Conservation (phyloP, 2,329 filamentous ascomycete genomes). For the Fusarium anthophilum region DNA sequence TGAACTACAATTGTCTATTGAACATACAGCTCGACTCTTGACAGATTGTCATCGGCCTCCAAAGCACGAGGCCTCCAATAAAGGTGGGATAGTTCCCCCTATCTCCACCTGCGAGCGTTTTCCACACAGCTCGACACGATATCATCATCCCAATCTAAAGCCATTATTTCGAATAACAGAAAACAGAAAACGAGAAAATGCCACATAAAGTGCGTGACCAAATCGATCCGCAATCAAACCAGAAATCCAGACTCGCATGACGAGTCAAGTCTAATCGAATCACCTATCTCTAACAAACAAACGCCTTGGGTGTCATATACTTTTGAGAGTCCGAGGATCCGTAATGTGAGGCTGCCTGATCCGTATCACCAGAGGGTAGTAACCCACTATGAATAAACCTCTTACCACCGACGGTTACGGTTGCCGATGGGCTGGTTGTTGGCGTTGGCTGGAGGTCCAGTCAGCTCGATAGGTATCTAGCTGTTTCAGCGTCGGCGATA, state of each 20-base stretch:
- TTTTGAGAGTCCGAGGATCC: slow-evolving; percentile 36
- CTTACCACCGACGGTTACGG: slow-evolving; percentile 63
- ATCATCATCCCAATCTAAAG: slow-evolving; percentile 43
- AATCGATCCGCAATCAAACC: slow-evolving; percentile 39
- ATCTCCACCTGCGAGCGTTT: slow-evolving; percentile 22
- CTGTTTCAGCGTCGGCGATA: slow-evolving; percentile 49
- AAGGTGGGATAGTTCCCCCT: slow-evolving; percentile 5
- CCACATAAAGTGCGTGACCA: slow-evolving; percentile 31
- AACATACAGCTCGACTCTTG: slow-evolving; percentile 18
- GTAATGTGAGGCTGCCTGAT: slow-evolving; percentile 26
- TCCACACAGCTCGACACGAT: slow-evolving; percentile 25
- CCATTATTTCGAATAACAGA: slow-evolving; percentile 42
- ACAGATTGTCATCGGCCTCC: slow-evolving; percentile 30
- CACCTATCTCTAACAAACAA: slow-evolving; percentile 44
- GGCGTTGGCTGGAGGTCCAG: slow-evolving; percentile 54
- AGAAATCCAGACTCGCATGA: slow-evolving; percentile 39
- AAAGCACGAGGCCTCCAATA: slow-evolving; percentile 21
- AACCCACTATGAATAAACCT: slow-evolving; percentile 23
- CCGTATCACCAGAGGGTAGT: slow-evolving; percentile 18
- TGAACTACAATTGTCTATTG: slow-evolving; percentile 34
- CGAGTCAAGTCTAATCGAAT: slow-evolving; percentile 44
- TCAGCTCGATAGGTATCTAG: slow-evolving; percentile 49
- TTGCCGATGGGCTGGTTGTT: slow-evolving; percentile 61
- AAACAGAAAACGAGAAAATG: slow-evolving; percentile 24
- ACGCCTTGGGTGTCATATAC: slow-evolving; percentile 44